phyloP scores from a whole-genome alignment of 192 early-diverging fungal species.

The Physocladia obscura region DNA sequence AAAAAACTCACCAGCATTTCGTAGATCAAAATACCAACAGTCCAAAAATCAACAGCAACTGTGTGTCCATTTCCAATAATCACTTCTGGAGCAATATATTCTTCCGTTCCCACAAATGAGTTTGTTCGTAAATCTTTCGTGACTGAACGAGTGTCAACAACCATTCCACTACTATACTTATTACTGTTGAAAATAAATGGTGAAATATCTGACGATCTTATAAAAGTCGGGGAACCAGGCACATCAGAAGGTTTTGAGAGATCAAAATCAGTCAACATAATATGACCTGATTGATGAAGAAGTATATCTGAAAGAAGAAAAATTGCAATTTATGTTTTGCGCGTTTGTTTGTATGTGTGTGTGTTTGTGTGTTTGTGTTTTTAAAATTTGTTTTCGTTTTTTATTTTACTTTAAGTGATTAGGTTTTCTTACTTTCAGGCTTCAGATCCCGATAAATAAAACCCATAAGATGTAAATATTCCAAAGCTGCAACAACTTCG shows the following conservation, averaged over 20 bases:
- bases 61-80: conserved; percentile 95
- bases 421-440: conserved; percentile 86
- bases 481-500: conserved; percentile 91
- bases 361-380: too few species aligned
- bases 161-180: conserved; percentile 35
- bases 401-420: too few species aligned
- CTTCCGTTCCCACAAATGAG: conserved; percentile 98
- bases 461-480: conserved; percentile 94
- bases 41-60: conserved; percentile 97
- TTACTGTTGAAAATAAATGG: neutral
- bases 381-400: too few species aligned
- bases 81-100: conserved; percentile 99
- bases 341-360: too few species aligned
- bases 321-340: neutral
- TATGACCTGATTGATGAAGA: conserved; percentile 92
- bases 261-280: conserved; percentile 99
- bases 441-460: conserved; percentile 98
- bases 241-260: conserved; percentile 90
- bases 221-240: conserved; percentile 69
- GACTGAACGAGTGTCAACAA: conserved; percentile 27
- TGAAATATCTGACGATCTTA: conserved; percentile 32
- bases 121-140: conserved; percentile 70
- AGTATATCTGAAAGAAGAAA: conserved; percentile 60
- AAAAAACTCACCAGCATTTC: conserved; percentile 80
- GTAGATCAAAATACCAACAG: conserved; percentile 93